Evolutionary conservation across 2,329 filamentous ascomycete species (phyloP), one percentile per base, ranked within the genome.

Genomic region (Aspergillus costaricaensis): DNA sequence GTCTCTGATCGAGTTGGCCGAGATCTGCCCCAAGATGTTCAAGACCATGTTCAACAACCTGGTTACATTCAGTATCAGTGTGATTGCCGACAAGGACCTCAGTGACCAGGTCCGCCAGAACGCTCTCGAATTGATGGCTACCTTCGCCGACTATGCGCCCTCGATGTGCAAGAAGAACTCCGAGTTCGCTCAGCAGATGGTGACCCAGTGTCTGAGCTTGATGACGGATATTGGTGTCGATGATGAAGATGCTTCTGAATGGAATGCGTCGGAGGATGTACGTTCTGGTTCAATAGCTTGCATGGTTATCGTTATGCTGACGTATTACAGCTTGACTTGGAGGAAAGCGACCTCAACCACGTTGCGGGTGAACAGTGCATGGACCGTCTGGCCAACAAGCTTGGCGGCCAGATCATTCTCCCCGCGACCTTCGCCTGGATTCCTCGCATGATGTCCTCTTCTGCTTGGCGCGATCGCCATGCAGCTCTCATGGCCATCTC

Each of bases 401-500:
- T 99, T 38, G 95, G 95, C 59, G 95, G 95, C n/a, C 85, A 91
- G 70, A 88, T 91, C n/a, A 90, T 99, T 59, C 82, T 99, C 19
- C 91, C 91, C 30, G 93, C 93, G 1, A 98, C 94, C 0, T 99
- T 98, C 79, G 90, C 90, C 75, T 99, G 95, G 95, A 87, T 99
- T 41, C 95, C 95, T 9, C 86, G 92, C 65, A 99, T 99, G 95
- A 96, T 98, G 88, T 91, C 89, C 57, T 98, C 95, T 1, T 89
- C 91, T 69, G 87, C 92, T 30, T 99, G 95, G 95, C 88, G 91
- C 72, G 95, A 99, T 76, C 88, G 94, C 63, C 95, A 99, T 76
- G 95, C 95, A 32, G 95, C 95, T 50, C 85, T 99, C 55, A 99
- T 99, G 95, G 95, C 95, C 23, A 97, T 99, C 63, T 98, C 94